Evolutionary conservation across 495 filamentous ascomycete genomes (phyloP), one percentile per base, ranked within the genome.

Genomic region (Penicillium samsonianum): DNA sequence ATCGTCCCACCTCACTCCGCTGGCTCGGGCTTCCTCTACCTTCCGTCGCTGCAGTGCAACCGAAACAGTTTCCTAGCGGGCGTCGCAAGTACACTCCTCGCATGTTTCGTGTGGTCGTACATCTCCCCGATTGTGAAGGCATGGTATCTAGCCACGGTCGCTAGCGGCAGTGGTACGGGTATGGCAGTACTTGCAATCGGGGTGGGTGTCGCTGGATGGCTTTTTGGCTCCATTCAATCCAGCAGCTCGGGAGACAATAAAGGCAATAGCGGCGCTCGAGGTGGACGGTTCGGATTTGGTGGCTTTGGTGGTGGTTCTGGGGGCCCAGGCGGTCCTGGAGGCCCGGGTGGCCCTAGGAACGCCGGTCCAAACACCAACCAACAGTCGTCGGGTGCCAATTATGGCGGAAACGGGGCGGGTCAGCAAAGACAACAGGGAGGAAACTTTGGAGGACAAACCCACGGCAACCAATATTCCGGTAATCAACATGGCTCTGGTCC

Each of bases 1-100:
- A 87, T 98, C 63, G 91, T 98, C 55, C 93, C 94, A 3, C 90
- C 90, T n/a, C 90, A 97, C 67, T 92, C 91, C 9, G 82, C 92
- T 12, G 94, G 94, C 57, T 82, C 84, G 0, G 94, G 94, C 11
- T 96, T 98, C 69, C 76, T 98, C 10, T 98, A 98, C 72, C 84
- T 98, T 22, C 94, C 94, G 0, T 96, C 90, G 0, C 70, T 98
- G 28, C 82, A 88, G 65, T 86, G 90, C 25, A 84, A 96, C 63
- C 79, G 86, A 61, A 97, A 97, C 73, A 95, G 90, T 71, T 98
- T 97, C 73, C 77, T 90, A 30, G 91, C 91, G 6, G 94, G 94
- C 17, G 88, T 90, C 43, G 85, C 83, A 33, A 85, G 81, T 57
- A 91, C 90, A 3, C 67, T 97, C 10, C 64, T 87, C 8, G 70